Evolutionary conservation across 345 rosid species (phyloP), one percentile per base, ranked within the genome.

Genomic region (Fremontodendron californicum): DNA sequence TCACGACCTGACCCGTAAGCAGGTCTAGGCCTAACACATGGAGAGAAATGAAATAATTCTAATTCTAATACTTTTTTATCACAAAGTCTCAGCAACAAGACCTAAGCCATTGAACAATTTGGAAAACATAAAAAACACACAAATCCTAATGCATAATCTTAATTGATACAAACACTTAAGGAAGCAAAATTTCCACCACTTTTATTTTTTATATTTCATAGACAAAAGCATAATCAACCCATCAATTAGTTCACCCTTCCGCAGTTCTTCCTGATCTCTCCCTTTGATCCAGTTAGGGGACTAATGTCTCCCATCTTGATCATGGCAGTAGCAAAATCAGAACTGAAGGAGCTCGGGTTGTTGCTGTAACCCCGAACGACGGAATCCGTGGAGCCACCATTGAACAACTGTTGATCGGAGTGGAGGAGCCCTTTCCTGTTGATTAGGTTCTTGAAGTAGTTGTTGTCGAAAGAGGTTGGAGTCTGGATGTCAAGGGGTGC

Each of bases 251-350:
- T 95, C 40, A 62, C 39, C 45, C 79, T 84, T 79, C 96, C 83
- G 52, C 97, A 93, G 23, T 87, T 83, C 85, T 84, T 93, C 79
- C 99, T 82, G 33, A 93, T 85, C 84, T 95, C 93, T 33, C 99
- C 99, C 0, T 43, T 78, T 42, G 89, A 83, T 52, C 97, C 96
- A 2, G 96, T 93, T 74, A 93, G 90, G 4, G 96, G 96, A 13
- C 86, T 90, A 46, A 90, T 91, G 66, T 84, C 90, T 61, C 90
- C 96, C 98, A 95, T 91, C 81, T 86, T 93, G 77, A 93, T 90
- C 97, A 95, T 92, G 57, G 89, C 94, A 48, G 90, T 64, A 1
- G 65, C 80, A 35, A 90, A 95, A 75, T 93, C 98, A 1, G 90
- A 87, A 27, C 1, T 81, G 82, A 95, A 95, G 74, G 84, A 78